Evolutionary conservation across 2,329 filamentous ascomycete genomes (phyloP).

Genomic region (Didymella sp.): DNA sequence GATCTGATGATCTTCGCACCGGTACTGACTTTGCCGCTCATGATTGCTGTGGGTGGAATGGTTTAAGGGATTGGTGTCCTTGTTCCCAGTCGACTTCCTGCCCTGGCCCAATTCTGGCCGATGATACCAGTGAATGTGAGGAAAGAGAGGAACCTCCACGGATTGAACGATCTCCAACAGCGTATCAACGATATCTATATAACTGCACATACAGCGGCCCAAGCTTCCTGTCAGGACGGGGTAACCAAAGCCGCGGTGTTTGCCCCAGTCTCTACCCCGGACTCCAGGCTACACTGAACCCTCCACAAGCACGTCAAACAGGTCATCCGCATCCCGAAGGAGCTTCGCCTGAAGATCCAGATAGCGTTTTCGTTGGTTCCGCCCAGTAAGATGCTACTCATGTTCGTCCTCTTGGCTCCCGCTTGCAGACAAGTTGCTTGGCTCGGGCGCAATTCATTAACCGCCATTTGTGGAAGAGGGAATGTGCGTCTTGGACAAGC

Average conservation of each 20-base stretch:
- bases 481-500: slow-evolving; percentile 23
- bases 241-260: slow-evolving; percentile 30
- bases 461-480: slow-evolving; percentile 23
- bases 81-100: not conserved
- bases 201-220: slow-evolving; percentile 32
- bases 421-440: slow-evolving; percentile 17
- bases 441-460: slow-evolving; percentile 16
- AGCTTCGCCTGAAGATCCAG: slow-evolving; percentile 17
- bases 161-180: slow-evolving; percentile 24
- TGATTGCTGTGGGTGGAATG: slow-evolving; percentile 5
- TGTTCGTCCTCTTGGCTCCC: slow-evolving; percentile 13
- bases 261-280: slow-evolving; percentile 17
- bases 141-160: slow-evolving; percentile 29
- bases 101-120: slow-evolving; percentile 17
- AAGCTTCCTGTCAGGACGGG: slow-evolving; percentile 35
- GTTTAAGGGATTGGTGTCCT: not conserved
- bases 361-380: slow-evolving; percentile 14
- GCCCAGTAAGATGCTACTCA: slow-evolving; percentile 22
- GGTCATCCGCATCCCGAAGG: slow-evolving; percentile 11
- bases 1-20: slow-evolving; percentile 57
- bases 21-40: slow-evolving; percentile 21
- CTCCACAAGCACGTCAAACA: slow-evolving; percentile 23
- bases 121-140: slow-evolving; percentile 21
- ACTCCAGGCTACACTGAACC: slow-evolving; percentile 25
- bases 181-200: slow-evolving; percentile 32